These are phyloP conservation scores for Pseudocercospora fijiensis DNA, from an alignment of 2,329 filamentous ascomycete genomes.

Conservation along the genomic window DNA sequence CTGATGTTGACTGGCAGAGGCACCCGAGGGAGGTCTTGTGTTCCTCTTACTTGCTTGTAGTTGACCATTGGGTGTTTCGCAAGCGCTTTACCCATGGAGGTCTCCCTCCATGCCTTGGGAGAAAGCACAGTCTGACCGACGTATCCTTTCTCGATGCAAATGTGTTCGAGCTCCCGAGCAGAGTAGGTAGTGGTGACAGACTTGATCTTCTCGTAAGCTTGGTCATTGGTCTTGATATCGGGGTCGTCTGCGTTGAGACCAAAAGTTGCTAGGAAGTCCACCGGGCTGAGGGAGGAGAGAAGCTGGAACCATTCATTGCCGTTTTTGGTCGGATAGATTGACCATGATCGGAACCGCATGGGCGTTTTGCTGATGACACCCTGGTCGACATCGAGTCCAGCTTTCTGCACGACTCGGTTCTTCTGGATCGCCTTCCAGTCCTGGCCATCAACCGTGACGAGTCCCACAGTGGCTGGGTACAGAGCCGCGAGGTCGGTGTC, in stretches of 20 bases:
- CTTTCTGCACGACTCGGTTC: constrained; percentile 31
- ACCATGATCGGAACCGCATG: constrained; percentile 45
- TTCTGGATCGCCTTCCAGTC: constrained; percentile 35
- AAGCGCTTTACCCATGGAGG: constrained; percentile 47
- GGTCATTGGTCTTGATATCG: constrained; percentile 32
- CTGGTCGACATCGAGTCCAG: constrained; percentile 33
- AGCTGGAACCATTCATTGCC: constrained; percentile 52
- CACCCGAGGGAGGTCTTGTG: constrained; percentile 12
- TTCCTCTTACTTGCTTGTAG: constrained; percentile 18
- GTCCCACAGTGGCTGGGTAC: constrained; percentile 46
- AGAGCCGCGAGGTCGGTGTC: constrained; percentile 51
- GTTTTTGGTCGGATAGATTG: constrained; percentile 52
- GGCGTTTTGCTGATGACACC: constrained; percentile 44
- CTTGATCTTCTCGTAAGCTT: constrained; percentile 39
- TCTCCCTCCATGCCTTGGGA: constrained; percentile 47
- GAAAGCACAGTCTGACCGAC: constrained; percentile 30
- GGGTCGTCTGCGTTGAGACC: constrained; percentile 43
- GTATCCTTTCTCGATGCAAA: constrained; percentile 42
- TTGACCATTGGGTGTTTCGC: constrained; percentile 45
- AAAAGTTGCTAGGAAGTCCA: constrained; percentile 47
- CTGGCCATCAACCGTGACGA: constrained; percentile 43
- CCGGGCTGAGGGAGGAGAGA: constrained; percentile 51
- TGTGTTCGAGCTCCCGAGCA: constrained; percentile 46
- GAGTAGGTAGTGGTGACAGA: constrained; percentile 38
- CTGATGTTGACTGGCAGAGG: constrained; percentile 15